Evolutionary conservation across 371 early-diverging fungal genomes (phyloP).

Genomic region (Lichtheimia ornata): DNA sequence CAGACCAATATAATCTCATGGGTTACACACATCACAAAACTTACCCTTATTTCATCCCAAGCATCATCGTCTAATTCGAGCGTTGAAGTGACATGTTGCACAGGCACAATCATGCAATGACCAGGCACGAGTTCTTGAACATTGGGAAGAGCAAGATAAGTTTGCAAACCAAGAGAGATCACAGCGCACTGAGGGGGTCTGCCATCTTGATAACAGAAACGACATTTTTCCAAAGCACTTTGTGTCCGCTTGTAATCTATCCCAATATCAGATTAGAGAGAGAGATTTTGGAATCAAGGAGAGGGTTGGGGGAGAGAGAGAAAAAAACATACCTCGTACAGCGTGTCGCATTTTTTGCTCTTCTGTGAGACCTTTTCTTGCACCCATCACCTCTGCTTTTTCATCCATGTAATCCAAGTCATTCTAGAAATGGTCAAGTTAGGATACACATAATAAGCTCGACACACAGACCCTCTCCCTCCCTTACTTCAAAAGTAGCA

Average conservation of each 20-base stretch:
- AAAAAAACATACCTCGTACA: constrained; percentile 47
- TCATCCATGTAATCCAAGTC: constrained; percentile 93
- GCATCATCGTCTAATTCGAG: constrained; percentile 89
- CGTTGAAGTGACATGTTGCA: constrained; percentile 80
- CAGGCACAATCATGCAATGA: constrained; percentile 90
- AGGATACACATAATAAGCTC: constrained; percentile 3
- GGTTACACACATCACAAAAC: constrained; percentile 16
- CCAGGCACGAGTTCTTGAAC: constrained; percentile 78
- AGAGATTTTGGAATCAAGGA: too few species aligned
- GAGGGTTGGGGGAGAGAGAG: not conserved
- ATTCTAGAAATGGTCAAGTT: constrained; percentile 37
- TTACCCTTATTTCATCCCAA: constrained; percentile 89
- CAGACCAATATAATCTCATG: not conserved
- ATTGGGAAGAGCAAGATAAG: constrained; percentile 82
- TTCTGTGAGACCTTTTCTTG: constrained; percentile 56
- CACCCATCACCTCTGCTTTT: constrained; percentile 77
- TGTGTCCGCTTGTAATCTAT: constrained; percentile 73
- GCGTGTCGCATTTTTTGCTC: constrained; percentile 69
- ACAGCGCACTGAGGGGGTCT: constrained; percentile 71
- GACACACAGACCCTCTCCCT: not conserved
- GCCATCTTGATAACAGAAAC: constrained; percentile 72
- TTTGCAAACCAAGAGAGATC: constrained; percentile 74
- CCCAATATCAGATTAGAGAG: too few species aligned
- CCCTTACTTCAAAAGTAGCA: constrained; percentile 59
- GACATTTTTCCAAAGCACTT: constrained; percentile 69